Conservation (phyloP, 1,139 yeast species). For the Geotrichum restrictum region DNA sequence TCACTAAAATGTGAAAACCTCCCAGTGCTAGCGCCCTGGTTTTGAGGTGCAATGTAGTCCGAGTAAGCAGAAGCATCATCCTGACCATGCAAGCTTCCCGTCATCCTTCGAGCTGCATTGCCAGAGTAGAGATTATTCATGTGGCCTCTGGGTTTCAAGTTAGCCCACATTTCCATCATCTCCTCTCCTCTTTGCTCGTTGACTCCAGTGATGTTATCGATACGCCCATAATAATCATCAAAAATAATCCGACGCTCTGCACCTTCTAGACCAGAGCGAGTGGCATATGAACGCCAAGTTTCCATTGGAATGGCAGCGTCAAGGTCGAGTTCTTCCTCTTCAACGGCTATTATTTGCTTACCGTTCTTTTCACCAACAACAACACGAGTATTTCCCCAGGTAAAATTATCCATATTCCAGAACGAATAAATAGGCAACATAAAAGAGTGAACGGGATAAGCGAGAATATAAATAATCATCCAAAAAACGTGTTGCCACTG, state of each 20-base stretch:
- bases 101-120: constrained; percentile 9
- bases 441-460: constrained; percentile 42
- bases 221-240: constrained; percentile 20
- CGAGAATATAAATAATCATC: constrained; percentile 43
- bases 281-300: constrained; percentile 39
- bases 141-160: constrained; percentile 20
- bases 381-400: constrained; percentile 47
- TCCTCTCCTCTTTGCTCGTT: constrained; percentile 9
- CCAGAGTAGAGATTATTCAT: constrained; percentile 14
- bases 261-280: constrained; percentile 38
- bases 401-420: constrained; percentile 47
- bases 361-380: constrained; percentile 45
- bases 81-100: constrained; percentile 1
- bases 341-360: constrained; percentile 36
- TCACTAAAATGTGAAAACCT: constrained; percentile 16
- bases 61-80: constrained; percentile 3
- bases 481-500: constrained; percentile 47
- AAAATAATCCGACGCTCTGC: constrained; percentile 34
- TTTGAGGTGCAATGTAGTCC: constrained; percentile 5
- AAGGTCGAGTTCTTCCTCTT: constrained; percentile 34
- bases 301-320: constrained; percentile 35
- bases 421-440: constrained; percentile 42
- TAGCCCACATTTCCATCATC: constrained; percentile 17
- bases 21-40: not conserved
- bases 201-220: constrained; percentile 18